Base-by-base conservation (phyloP, 164 flowering plant species). In the Sedum album region DNA sequence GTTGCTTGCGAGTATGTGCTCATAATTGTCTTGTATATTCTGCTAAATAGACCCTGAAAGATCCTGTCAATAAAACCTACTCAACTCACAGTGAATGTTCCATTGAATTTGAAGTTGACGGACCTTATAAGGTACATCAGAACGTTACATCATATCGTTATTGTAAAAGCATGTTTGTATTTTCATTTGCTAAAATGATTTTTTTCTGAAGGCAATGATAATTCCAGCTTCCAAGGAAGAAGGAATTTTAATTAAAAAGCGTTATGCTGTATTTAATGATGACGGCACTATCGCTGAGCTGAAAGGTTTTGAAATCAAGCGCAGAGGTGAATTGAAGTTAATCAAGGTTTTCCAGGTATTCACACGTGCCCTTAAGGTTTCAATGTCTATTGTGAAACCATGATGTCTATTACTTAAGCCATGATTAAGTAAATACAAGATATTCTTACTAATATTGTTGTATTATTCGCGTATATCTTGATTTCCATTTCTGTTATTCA, bases 21-120 rank as follows among this genome's bases (percentile, higher is more conserved):
- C 30, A 33, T 41, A 28, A 1, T 4, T 17, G 5, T 13, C 53
- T 23, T 30, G 38, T 71, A 68, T 68, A 68, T 18, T 72, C 64
- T 70, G 17, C 26, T 70, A 14, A 6, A 69, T n/a, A 94, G 97
- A 90, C 93, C 26, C 93, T 95, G 25, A 74, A 77, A 41, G 99
- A 95, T 77, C 85, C 95, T 65, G 55, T 90, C 62, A 83, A 69
- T 53, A 95, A 88, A 78, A 86, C 85, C 30, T 95, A 95, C 76
- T 66, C 81, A 63, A 90, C 89, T 31, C 97, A 90, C 70, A 89
- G 94, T 65, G 99, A 95, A 81, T 95, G 99, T 84, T 95, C 99
- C 53, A 95, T 95, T 79, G 97, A 92, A 72, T 95, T 95, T 84
- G 99, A 95, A 84, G 99, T 95, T 76, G 99, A 95, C 84, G 99